Evolutionary conservation across 2,329 filamentous ascomycete genomes (phyloP).

Genomic region (Ophiosphaerella narmari): DNA sequence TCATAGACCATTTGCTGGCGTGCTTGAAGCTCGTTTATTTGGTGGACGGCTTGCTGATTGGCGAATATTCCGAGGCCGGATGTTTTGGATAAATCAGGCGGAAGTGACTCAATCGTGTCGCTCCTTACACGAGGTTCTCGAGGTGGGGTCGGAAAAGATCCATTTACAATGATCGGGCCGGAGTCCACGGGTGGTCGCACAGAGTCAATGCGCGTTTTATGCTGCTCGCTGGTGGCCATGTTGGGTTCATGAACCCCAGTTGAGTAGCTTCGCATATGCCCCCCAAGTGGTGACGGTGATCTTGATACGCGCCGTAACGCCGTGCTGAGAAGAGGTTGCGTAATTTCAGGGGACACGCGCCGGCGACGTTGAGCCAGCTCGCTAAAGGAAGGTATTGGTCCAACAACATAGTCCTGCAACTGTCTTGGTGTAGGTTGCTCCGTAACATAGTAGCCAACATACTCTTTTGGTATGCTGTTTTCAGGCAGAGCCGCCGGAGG

Average conservation of each 20-base stretch:
- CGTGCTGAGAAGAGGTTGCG: slow-evolving; percentile 44
- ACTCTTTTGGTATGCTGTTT: slow-evolving; percentile 54
- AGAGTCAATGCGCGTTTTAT: slow-evolving; percentile 36
- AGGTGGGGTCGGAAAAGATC: slow-evolving; percentile 42
- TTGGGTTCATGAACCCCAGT: slow-evolving; percentile 27
- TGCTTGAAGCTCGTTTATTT: slow-evolving; percentile 31
- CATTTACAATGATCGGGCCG: slow-evolving; percentile 48
- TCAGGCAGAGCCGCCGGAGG: slow-evolving; percentile 18
- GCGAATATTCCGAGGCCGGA: slow-evolving; percentile 30
- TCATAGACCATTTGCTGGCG: slow-evolving; percentile 39
- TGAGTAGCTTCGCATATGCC: slow-evolving; percentile 49
- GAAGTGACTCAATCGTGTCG: slow-evolving; percentile 30
- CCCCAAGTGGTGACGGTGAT: slow-evolving; percentile 54
- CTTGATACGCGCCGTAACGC: slow-evolving; percentile 45
- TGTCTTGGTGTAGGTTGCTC: slow-evolving; percentile 49
- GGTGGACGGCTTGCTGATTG: slow-evolving; percentile 29
- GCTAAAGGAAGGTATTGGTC: slow-evolving; percentile 44
- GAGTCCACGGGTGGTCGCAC: slow-evolving; percentile 32
- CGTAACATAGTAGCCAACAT: slow-evolving; percentile 55
- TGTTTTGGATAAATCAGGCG: slow-evolving; percentile 22
- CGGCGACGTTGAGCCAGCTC: slow-evolving; percentile 49
- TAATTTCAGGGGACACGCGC: slow-evolving; percentile 50
- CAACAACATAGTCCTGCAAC: slow-evolving; percentile 44
- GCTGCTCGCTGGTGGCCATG: slow-evolving; percentile 16
- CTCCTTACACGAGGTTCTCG: slow-evolving; percentile 29